Base-by-base conservation (phyloP, 352 stramenopile genomes). In the Phytopythium montanum region DNA sequence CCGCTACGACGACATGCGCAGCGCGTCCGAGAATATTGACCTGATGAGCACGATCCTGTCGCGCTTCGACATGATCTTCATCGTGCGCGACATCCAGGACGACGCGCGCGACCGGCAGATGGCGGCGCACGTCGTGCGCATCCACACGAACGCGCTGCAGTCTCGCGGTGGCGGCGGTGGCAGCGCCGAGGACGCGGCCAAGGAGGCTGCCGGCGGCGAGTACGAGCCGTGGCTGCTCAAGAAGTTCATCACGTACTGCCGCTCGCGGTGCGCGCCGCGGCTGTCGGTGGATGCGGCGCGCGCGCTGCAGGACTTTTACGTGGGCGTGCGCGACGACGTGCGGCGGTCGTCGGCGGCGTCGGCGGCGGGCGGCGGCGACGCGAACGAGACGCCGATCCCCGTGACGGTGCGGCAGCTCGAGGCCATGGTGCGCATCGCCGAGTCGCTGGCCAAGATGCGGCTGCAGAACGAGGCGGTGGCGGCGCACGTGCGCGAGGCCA, bases 1-100 rank as follows among this genome's bases (percentile, higher is more conserved):
- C 53, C 92, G 97, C 18, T 99, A 99, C 70, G 96, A 99, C 64
- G 97, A 99, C 69, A 94, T 98, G 63, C 97, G 97, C 66, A 98
- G 89, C n/a, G 96, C 97, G 1, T 94, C 88, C 0, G 97, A 99
- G 69, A 99, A 99, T 72, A 99, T 99, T 63, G 96, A 99, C 59
- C 85, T 99, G 26, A 98, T 99, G 94, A 98, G 95, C 38, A 99
- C 97, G 9, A 99, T 99, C 74, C 78, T 99, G 14, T 98, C 88
- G 64, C 88, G 97, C 39, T 99, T 99, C 76, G 97, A 99, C 72
- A 90, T 99, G 70, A 99, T 99, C 60, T 99, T 99, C 74, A 97
- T 99, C 59, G 96, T 99, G 7, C 88, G 96, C 14, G 97, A 99
- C 78, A 96, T 99, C 44, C 88, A 98, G 31, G 96, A 99, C 68